phyloP scores from a whole-genome alignment of 768 basidiomycete species.

The Omphalotus guepiniiformis region DNA sequence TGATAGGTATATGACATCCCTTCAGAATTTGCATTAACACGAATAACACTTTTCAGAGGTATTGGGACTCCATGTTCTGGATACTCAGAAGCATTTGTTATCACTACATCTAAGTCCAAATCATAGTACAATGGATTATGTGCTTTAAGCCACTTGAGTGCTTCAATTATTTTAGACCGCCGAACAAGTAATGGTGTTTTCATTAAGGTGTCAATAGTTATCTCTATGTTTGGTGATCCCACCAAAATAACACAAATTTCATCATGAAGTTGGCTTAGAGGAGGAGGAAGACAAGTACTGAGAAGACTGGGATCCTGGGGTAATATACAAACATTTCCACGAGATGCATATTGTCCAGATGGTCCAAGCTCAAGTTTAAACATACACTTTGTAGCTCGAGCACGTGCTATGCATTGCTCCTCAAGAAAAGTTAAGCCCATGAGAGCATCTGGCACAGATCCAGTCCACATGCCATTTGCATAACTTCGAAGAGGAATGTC shows the following conservation, averaged over 20 bases:
- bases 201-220: slow-evolving; percentile 12
- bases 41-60: slow-evolving; percentile 6
- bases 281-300: slow-evolving; percentile 10
- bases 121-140: no score
- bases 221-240: slow-evolving; percentile 13
- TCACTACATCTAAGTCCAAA: slow-evolving; percentile 4
- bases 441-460: slow-evolving; percentile 12
- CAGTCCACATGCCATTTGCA: slow-evolving; percentile 20
- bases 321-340: slow-evolving; percentile 18
- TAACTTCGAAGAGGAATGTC: slow-evolving; percentile 16
- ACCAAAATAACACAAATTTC: slow-evolving; percentile 20
- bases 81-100: slow-evolving; percentile 9
- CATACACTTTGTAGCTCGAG: slow-evolving; percentile 14
- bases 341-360: slow-evolving; percentile 16
- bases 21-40: slow-evolving; percentile 7
- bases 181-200: slow-evolving; percentile 14
- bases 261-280: slow-evolving; percentile 10
- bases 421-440: slow-evolving; percentile 14
- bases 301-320: slow-evolving; percentile 15
- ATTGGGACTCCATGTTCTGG: slow-evolving; percentile 13
- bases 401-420: slow-evolving; percentile 18
- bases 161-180: no score
- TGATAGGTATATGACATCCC: slow-evolving; percentile 13
- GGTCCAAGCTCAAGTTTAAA: slow-evolving; percentile 15
- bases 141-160: no score